These are phyloP conservation scores for Akanthomyces lecanii DNA, from an alignment of 2,329 filamentous ascomycete genomes.

Conservation along the genomic window DNA sequence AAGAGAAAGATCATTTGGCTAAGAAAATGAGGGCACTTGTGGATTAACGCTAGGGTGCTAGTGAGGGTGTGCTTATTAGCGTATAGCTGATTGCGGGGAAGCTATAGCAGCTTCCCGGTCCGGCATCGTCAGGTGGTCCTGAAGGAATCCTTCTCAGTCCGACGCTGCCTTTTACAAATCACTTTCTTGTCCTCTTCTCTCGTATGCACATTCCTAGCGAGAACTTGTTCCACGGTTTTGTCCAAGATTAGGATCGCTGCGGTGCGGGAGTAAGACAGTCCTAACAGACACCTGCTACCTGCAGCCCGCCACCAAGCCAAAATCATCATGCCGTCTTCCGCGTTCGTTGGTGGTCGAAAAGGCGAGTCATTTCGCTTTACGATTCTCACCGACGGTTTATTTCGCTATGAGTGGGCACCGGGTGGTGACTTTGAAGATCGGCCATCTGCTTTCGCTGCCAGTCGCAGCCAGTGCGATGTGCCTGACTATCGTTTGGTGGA, in stretches of 20 bases:
- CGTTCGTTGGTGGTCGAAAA: conserved; percentile 19
- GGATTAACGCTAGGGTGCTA: no score
- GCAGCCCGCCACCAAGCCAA: not conserved
- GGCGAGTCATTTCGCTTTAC: conserved; percentile 52
- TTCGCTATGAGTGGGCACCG: conserved; percentile 59
- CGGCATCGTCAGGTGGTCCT: not conserved
- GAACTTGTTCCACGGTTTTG: no score
- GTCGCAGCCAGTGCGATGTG: conserved; percentile 39
- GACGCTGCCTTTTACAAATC: not conserved
- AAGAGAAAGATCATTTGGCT: not conserved
- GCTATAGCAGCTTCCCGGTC: not conserved
- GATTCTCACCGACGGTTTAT: conserved; percentile 49
- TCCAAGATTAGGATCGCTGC: no score
- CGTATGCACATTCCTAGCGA: not conserved
- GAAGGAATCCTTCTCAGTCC: not conserved
- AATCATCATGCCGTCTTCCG: conserved; percentile 3
- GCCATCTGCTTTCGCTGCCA: conserved; percentile 57
- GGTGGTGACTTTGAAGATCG: conserved; percentile 60
- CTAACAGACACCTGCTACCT: not conserved
- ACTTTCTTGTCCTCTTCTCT: no score
- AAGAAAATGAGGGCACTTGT: no score
- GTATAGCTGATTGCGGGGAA: not conserved
- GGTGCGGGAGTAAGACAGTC: not conserved
- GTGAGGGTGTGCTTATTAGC: no score
- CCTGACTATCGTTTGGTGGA: conserved; percentile 47